Evolutionary conservation across 2,329 filamentous ascomycete species (phyloP).

Genomic region (Thermoascus crustaceus): DNA sequence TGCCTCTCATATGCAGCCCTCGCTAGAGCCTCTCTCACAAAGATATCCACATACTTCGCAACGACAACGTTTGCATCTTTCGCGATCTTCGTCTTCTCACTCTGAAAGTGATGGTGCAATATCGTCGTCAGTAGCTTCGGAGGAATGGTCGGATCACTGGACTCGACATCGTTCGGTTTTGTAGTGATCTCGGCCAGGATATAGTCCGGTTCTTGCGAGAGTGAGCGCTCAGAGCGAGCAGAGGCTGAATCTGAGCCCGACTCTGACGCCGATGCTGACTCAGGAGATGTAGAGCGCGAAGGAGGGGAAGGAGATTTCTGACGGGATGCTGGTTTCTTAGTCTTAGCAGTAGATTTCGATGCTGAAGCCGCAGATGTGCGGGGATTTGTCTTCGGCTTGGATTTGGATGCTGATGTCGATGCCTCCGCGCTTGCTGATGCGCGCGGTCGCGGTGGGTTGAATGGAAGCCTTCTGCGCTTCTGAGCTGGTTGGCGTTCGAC

Average conservation of each 20-base stretch:
- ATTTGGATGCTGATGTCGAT: conserved; percentile 15
- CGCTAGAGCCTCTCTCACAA: conserved; percentile 81
- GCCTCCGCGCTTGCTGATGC: conserved; percentile 18
- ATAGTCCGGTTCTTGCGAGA: conserved; percentile 36
- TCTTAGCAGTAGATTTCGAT: conserved; percentile 7
- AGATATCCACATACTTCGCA: conserved; percentile 82
- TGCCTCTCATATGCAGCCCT: conserved; percentile 63
- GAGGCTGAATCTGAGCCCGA: conserved; percentile 9
- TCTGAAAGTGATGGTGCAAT: conserved; percentile 68
- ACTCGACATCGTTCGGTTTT: conserved; percentile 21
- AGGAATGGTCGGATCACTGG: conserved; percentile 50
- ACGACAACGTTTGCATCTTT: conserved; percentile 69
- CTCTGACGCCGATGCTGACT: conserved; percentile 12
- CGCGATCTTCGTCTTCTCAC: conserved; percentile 63
- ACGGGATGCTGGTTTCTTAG: conserved; percentile 3
- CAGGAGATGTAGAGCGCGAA: conserved; percentile 6
- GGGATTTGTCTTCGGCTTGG: conserved; percentile 14
- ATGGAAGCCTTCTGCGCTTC: conserved; percentile 35
- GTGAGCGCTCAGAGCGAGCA: conserved; percentile 14
- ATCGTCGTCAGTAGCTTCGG: conserved; percentile 65
- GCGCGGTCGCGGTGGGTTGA: conserved; percentile 36
- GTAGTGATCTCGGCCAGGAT: conserved; percentile 39
- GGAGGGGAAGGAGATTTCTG: conserved; percentile 4
- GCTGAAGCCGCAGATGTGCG: conserved; percentile 9
- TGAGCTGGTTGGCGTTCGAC: conserved; percentile 21